These are phyloP conservation scores for Aspergillus pseudotamarii DNA, from an alignment of 2,329 filamentous ascomycete genomes.

Conservation along the genomic window DNA sequence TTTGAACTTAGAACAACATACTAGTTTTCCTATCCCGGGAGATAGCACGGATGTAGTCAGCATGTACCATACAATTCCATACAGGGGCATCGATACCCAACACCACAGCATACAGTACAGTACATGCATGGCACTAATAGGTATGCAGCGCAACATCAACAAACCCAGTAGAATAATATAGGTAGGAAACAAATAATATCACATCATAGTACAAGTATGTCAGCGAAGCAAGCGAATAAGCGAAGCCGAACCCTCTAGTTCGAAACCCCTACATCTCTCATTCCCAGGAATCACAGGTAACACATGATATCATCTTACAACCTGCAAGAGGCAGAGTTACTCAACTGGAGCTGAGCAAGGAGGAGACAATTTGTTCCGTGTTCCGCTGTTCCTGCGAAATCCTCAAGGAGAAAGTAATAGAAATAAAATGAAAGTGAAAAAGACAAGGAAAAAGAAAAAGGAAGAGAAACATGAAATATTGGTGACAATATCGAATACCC, in stretches of 20 bases:
- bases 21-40: neutral
- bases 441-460: neutral
- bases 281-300: neutral
- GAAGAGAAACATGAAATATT: neutral
- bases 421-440: neutral
- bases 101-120: no score
- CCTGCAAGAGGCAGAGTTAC: neutral
- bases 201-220: neutral
- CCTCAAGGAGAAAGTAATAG: neutral
- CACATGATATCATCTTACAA: slow-evolving; percentile 3
- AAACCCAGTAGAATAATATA: neutral
- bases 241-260: neutral
- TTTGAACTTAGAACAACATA: neutral
- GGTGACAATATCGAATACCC: no score
- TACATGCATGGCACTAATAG: neutral
- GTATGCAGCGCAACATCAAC: neutral
- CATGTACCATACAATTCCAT: neutral
- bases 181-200: neutral
- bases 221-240: neutral
- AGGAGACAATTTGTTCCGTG: neutral
- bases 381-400: neutral
- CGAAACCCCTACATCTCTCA: neutral
- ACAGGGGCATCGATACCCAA: neutral
- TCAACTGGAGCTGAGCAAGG: neutral
- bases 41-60: neutral